These are phyloP conservation scores for Gracilaria caudata DNA, from an alignment of 23 red algal genomes.

Conservation along the genomic window DNA sequence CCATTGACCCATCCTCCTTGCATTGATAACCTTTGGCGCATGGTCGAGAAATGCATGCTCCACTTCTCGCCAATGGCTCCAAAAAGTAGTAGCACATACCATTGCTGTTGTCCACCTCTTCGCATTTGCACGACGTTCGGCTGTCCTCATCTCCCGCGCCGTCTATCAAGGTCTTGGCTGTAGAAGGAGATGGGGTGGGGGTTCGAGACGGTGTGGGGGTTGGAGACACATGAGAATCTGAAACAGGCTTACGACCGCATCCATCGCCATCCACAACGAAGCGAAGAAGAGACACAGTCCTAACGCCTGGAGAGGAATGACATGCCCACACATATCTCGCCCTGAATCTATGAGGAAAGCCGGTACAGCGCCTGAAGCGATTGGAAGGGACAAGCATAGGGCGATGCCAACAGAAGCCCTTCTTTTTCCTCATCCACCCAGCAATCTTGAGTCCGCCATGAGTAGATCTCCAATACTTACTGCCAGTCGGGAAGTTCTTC, in stretches of 20 bases:
- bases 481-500: conserved; percentile 14
- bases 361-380: not conserved
- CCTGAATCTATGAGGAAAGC: not conserved
- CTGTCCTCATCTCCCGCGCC: conserved; percentile 1
- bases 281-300: conserved; percentile 23
- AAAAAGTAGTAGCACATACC: conserved; percentile 15
- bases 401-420: conserved; percentile 21
- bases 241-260: not conserved
- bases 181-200: not conserved
- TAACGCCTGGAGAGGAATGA: not conserved
- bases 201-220: not conserved
- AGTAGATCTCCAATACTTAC: not conserved
- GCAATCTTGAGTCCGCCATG: not conserved
- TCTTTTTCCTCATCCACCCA: not conserved
- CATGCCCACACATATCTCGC: conserved; percentile 22
- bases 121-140: conserved; percentile 7
- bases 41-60: not conserved
- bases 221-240: not conserved
- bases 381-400: conserved; percentile 19
- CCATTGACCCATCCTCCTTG: conserved; percentile 5
- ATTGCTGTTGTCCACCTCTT: not conserved
- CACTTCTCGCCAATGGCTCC: not conserved
- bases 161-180: not conserved
- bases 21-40: conserved; percentile 9
- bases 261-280: conserved; percentile 24